Percentiles rank a stretch among this genome's conserved stretches.
phyloP scores from a whole-genome alignment of 2,329 filamentous ascomycete species.

The Botrytis fabae region DNA sequence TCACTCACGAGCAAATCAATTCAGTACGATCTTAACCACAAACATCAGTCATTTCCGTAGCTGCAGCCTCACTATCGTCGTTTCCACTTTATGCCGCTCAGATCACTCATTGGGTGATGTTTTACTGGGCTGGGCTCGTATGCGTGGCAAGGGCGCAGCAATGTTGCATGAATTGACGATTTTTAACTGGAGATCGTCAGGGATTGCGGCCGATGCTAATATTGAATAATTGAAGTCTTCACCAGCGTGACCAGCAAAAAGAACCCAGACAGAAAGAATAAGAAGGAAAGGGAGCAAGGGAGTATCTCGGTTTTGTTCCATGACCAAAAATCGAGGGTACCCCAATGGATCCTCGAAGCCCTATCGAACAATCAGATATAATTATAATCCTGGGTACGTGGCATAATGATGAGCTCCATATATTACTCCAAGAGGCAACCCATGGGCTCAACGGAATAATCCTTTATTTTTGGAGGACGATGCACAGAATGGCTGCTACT shows the following conservation, averaged over 20 bases:
- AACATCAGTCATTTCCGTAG: conserved; percentile 18
- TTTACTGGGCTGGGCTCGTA: conserved; percentile 19
- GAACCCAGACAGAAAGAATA: conserved; percentile 14
- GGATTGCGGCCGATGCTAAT: conserved; percentile 7
- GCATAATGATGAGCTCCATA: conserved; percentile 4
- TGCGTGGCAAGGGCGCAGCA: conserved; percentile 17
- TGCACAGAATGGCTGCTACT: background rate
- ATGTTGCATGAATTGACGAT: conserved; percentile 16
- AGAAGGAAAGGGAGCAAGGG: conserved; percentile 1
- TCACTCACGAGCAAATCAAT: conserved; percentile 8
- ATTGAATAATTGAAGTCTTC: conserved; percentile 4
- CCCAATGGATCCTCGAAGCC: conserved; percentile 1
- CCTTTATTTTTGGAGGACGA: background rate
- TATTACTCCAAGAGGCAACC: background rate
- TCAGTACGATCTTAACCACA: conserved; percentile 10
- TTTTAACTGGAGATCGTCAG: conserved; percentile 18
- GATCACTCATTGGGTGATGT: conserved; percentile 19
- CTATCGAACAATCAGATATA: background rate
- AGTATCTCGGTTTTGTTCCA: conserved; percentile 6
- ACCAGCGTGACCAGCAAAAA: conserved; percentile 15
- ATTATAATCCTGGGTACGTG: conserved; percentile 6
- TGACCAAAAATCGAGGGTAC: background rate
- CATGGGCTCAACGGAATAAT: background rate
- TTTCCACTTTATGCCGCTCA: conserved; percentile 15
- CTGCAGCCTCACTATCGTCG: conserved; percentile 18